phyloP scores from a whole-genome alignment of 441 rosid genomes.

The Capsella rubella region DNA sequence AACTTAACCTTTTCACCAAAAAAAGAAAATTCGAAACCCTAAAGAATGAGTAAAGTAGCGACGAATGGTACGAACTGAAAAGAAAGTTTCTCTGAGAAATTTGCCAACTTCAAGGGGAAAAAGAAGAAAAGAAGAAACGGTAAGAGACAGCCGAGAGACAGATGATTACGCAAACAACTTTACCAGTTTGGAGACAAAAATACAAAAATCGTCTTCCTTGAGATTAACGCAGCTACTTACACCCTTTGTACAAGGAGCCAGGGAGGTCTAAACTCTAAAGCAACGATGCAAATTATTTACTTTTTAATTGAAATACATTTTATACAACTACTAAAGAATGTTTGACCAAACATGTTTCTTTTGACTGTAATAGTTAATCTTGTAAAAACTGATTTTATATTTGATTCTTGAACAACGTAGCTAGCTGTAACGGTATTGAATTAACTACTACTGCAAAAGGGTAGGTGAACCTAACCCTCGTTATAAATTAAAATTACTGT shows the following conservation, averaged over 20 bases:
- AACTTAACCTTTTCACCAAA: too few species aligned
- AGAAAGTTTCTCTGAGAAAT: slow-evolving; percentile 31
- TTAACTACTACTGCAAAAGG: slow-evolving; percentile 9
- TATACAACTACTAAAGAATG: slow-evolving; percentile 28
- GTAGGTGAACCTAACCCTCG: slow-evolving; percentile 11
- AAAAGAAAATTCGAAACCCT: background rate
- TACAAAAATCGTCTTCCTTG: background rate
- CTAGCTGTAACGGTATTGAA: slow-evolving; percentile 17
- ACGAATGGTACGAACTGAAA: slow-evolving; percentile 31
- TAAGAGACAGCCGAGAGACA: slow-evolving; percentile 6
- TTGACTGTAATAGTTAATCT: background rate
- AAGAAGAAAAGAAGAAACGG: slow-evolving; percentile 18
- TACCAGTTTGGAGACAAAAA: slow-evolving; percentile 37
- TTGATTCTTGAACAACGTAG: slow-evolving; percentile 27
- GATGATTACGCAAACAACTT: slow-evolving; percentile 13
- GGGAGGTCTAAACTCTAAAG: background rate
- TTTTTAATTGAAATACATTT: background rate
- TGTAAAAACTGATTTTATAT: background rate
- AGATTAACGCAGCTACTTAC: too few species aligned
- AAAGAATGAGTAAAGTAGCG: slow-evolving; percentile 38
- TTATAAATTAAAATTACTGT: too few species aligned
- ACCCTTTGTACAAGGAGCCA: slow-evolving; percentile 13
- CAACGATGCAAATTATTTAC: background rate
- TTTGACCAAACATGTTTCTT: slow-evolving; percentile 30
- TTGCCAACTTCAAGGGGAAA: slow-evolving; percentile 25